Evolutionary conservation across 768 basidiomycete genomes (phyloP).

Genomic region (Amanita molliuscula): DNA sequence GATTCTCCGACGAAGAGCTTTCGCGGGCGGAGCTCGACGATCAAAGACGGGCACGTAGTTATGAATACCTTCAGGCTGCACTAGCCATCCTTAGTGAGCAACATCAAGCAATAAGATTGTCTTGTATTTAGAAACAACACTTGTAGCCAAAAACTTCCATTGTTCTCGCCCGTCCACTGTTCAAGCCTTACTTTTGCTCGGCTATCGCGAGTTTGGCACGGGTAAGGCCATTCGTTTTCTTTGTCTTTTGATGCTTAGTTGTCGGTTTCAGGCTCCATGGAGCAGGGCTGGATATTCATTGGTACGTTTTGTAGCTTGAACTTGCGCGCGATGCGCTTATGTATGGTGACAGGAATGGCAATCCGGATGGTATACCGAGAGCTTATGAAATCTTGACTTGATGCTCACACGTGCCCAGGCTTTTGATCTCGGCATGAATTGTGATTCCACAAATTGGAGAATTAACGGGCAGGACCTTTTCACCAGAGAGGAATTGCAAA

Average conservation of each 20-base stretch:
- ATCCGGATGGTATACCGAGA: constrained; percentile 50
- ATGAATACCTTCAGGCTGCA: constrained; percentile 52
- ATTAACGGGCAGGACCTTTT: constrained; percentile 52
- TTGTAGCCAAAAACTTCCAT: constrained; percentile 51
- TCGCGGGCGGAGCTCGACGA: constrained; percentile 26
- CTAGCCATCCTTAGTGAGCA: constrained; percentile 50
- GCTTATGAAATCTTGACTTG: constrained; percentile 4
- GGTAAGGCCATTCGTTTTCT: constrained; percentile 18
- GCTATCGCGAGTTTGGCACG: constrained; percentile 80
- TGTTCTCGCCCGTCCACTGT: constrained; percentile 65
- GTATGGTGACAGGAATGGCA: constrained; percentile 42
- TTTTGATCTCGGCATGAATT: constrained; percentile 72
- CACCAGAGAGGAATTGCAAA: constrained; percentile 55
- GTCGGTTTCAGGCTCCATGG: constrained; percentile 45
- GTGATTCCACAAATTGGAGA: constrained; percentile 68
- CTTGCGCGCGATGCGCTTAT: constrained; percentile 4
- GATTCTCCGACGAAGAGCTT: constrained; percentile 48
- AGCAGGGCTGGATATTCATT: constrained; percentile 79
- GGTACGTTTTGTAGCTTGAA: constrained; percentile 27
- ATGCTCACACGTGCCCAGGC: constrained; percentile 32
- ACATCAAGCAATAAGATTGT: neutral
- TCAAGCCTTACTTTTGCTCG: constrained; percentile 70
- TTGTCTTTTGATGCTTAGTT: neutral
- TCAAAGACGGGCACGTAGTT: constrained; percentile 59
- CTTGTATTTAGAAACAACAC: neutral